Percentiles rank a stretch among this genome's conserved stretches.
Conservation (phyloP, 2,329 filamentous ascomycete genomes). For the Diaporthe destruens region DNA sequence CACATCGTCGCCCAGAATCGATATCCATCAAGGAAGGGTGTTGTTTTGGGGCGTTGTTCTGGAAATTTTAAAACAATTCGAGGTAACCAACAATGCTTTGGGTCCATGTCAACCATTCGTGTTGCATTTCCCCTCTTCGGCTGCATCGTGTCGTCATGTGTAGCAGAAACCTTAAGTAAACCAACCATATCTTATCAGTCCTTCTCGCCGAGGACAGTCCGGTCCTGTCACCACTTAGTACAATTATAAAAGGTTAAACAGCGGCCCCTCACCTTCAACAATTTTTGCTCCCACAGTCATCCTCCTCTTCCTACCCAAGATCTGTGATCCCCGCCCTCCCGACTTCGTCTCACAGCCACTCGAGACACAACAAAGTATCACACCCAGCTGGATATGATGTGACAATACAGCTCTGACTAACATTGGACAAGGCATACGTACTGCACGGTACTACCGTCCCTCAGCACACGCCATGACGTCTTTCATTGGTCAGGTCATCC, state of each 20-base stretch:
- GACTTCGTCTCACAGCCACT: too few relatives aligned
- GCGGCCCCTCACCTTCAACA: neutral
- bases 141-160: slow-evolving; percentile 9
- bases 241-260: slow-evolving; percentile 5
- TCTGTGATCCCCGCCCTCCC: neutral
- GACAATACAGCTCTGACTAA: slow-evolving; percentile 19
- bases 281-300: neutral
- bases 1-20: too few relatives aligned
- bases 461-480: slow-evolving; percentile 38
- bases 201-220: slow-evolving; percentile 7
- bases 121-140: slow-evolving; percentile 10
- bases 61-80: too few relatives aligned
- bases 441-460: slow-evolving; percentile 36
- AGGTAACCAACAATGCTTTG: neutral
- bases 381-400: neutral
- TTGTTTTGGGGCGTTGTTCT: too few relatives aligned
- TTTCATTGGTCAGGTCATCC: slow-evolving; percentile 41
- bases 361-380: slow-evolving; percentile 7
- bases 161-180: neutral
- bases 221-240: neutral
- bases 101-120: neutral
- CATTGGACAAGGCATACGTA: neutral
- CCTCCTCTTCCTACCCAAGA: neutral
- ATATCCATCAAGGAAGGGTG: too few relatives aligned
- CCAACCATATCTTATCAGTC: slow-evolving; percentile 20